Evolutionary conservation across 208 protist species (phyloP), one percentile per base, ranked within the genome.

Genomic region (Trypanosoma cruzi): DNA sequence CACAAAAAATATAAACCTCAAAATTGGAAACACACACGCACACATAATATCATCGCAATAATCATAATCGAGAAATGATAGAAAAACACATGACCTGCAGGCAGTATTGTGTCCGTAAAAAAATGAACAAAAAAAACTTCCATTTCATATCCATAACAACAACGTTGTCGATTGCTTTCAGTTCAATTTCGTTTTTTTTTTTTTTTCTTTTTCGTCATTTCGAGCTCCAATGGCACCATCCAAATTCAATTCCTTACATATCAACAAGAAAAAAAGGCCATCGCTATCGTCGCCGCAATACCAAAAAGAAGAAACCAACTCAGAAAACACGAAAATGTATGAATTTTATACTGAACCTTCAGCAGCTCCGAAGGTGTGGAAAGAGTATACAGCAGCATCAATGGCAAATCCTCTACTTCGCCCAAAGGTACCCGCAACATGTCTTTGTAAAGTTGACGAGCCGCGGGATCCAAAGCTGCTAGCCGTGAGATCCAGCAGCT

Each of bases 391-490:
- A 77, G 49, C 31, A 77, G 58, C 48, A 70, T 49, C 71, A 64
- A 77, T 28, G 71, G 57, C 4, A 71, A 3, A 62, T 77, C 71
- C 37, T 71, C 71, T 36, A 65, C 22, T 10, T 77, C 71, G 16
- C 71, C 63, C 13, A 70, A 13, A 28, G 58, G 64, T n/a, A 61
- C 37, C 8, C 52, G 26, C 37, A 77, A 36, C n/a, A 64, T 2
- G 37, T 77, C 40, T 22, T 58, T 61, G 34, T 62, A 59, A 0
- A 82, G 69, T 20, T 77, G 56, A 59, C 87, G 79, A 22, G 81
- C 77, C 10, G 68, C 77, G 11, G 88, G 84, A 56, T 94, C 85
- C 24, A 62, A 50, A 20, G 34, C 56, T 31, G 73, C 73, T 77
- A 88, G 85, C 13, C 32, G 53, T 26, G 64, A 55, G 22, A 88